These are phyloP conservation scores for Chlorella sorokiniana DNA, from an alignment of 139 green algal species.

Conservation along the genomic window DNA sequence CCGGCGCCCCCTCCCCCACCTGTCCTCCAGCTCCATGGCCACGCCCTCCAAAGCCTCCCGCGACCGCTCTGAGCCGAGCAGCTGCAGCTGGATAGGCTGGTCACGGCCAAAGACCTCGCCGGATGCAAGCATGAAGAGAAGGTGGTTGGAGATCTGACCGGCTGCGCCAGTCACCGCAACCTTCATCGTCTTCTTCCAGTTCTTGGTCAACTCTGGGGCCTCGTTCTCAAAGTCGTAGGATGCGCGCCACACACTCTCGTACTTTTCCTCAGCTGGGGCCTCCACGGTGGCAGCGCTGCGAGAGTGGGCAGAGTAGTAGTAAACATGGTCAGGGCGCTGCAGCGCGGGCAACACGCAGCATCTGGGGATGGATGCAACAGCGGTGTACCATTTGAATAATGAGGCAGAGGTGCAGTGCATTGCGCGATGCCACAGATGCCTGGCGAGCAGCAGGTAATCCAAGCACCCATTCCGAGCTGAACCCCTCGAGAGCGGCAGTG, in stretches of 20 bases:
- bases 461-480: too few relatives aligned
- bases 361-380: neutral
- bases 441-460: neutral
- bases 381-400: neutral
- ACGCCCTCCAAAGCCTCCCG: slow-evolving; percentile 88
- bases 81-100: slow-evolving; percentile 85
- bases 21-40: slow-evolving; percentile 96
- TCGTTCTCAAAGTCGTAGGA: slow-evolving; percentile 30
- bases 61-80: slow-evolving; percentile 82
- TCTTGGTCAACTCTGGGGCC: slow-evolving; percentile 58
- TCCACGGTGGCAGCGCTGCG: neutral
- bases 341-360: too few relatives aligned
- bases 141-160: slow-evolving; percentile 92
- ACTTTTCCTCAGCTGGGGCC: neutral
- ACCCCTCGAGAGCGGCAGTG: too few relatives aligned
- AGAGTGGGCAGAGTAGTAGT: neutral
- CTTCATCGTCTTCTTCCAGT: slow-evolving; percentile 79
- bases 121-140: slow-evolving; percentile 89
- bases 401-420: neutral
- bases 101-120: slow-evolving; percentile 86
- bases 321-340: neutral
- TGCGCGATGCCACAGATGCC: neutral
- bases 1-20: neutral
- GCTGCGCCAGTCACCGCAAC: slow-evolving; percentile 65
- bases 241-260: neutral